phyloP scores from a whole-genome alignment of 352 stramenopile species.

The Phytophthora agathidicida region DNA sequence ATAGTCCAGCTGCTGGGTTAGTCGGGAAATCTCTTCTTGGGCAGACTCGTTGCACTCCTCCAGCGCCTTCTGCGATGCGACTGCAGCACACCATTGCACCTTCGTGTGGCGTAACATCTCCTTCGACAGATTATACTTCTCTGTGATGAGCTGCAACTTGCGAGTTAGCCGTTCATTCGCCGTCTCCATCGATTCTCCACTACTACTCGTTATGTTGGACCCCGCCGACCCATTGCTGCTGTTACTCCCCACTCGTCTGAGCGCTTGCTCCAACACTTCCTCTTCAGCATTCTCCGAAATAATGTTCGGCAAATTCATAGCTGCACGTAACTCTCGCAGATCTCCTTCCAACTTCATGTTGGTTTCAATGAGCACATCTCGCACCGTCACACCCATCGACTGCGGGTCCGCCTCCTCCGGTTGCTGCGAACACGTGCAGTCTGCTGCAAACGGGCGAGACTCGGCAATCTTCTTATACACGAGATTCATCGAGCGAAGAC shows the following conservation, averaged over 20 bases:
- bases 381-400: constrained; percentile 42
- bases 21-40: constrained; percentile 52
- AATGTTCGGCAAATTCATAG: constrained; percentile 33
- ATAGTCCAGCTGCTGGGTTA: constrained; percentile 56
- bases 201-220: constrained; percentile 30
- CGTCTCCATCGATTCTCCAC: constrained; percentile 27
- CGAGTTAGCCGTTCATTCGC: constrained; percentile 37
- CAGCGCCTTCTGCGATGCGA: constrained; percentile 67
- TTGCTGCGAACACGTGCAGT: constrained; percentile 29
- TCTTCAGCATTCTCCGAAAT: constrained; percentile 27
- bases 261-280: constrained; percentile 28
- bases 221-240: constrained; percentile 42
- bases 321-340: constrained; percentile 41
- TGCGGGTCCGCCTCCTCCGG: constrained; percentile 27
- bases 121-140: constrained; percentile 54
- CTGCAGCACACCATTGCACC: constrained; percentile 63
- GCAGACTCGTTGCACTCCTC: constrained; percentile 61
- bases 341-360: constrained; percentile 61
- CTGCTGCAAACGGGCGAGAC: constrained; percentile 48
- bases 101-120: constrained; percentile 72
- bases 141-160: constrained; percentile 47
- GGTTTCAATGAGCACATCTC: constrained; percentile 57
- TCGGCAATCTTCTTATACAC: constrained; percentile 82
- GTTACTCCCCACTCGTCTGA: constrained; percentile 36
- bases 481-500: constrained; percentile 64